Conservation (phyloP, 2,329 filamentous ascomycete species). For the Lasiodiplodia gonubiensis region DNA sequence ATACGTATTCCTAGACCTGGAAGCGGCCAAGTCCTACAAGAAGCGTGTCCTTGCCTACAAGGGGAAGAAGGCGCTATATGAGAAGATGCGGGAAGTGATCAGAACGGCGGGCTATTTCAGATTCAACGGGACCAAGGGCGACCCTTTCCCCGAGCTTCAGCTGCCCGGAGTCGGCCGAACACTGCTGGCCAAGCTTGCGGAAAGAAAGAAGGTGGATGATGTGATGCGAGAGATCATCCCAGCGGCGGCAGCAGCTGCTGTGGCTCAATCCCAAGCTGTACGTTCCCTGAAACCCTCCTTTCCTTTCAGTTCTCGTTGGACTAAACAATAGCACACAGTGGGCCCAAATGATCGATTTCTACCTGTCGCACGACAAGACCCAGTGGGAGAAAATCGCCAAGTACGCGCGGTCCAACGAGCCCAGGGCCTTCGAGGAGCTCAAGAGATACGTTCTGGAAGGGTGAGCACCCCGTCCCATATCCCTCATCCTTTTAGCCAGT, state of each 20-base stretch:
- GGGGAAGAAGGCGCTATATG: slow-evolving; percentile 7
- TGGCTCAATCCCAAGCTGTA: slow-evolving; percentile 29
- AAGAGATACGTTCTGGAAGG: slow-evolving; percentile 30
- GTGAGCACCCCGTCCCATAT: not conserved
- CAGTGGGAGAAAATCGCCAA: slow-evolving; percentile 30
- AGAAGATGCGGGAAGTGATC: slow-evolving; percentile 18
- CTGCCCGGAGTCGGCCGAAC: slow-evolving; percentile 3
- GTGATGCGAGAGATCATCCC: slow-evolving; percentile 26
- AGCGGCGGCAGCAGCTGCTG: slow-evolving; percentile 21
- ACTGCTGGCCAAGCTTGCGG: slow-evolving; percentile 28
- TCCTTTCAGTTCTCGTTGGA: not conserved
- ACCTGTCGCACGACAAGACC: slow-evolving; percentile 28
- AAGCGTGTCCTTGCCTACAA: slow-evolving; percentile 22
- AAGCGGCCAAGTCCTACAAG: slow-evolving; percentile 36
- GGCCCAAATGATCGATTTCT: slow-evolving; percentile 30
- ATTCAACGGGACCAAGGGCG: slow-evolving; percentile 4
- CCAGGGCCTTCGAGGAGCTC: slow-evolving; percentile 20
- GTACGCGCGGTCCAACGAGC: slow-evolving; percentile 21
- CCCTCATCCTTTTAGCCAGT: not conserved
- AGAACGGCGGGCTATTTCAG: not conserved
- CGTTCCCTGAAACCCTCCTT: not conserved
- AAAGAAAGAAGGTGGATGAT: slow-evolving; percentile 28
- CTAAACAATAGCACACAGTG: slow-evolving; percentile 1
- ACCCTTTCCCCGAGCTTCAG: slow-evolving; percentile 2
- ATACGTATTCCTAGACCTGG: slow-evolving; percentile 40